Percentiles rank a stretch among this genome's conserved stretches.
Evolutionary conservation across 164 flowering plant species (phyloP).

Genomic region (Dillenia suffruticosa): DNA sequence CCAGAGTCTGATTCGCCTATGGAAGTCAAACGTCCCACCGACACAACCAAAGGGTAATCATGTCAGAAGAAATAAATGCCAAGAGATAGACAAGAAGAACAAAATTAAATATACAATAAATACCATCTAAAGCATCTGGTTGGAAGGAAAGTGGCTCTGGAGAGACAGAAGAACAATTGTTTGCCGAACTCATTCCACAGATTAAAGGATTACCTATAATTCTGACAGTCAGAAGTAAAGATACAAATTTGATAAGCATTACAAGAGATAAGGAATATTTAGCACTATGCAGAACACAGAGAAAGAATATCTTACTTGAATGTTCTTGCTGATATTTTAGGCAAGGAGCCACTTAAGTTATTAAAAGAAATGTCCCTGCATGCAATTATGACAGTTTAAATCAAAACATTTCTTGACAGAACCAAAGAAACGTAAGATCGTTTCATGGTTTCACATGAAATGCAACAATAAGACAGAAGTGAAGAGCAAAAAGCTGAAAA

Average conservation of each 20-base stretch:
- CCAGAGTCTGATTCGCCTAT: conserved; percentile 43
- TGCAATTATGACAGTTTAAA: conserved; percentile 5
- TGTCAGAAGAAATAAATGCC: not conserved
- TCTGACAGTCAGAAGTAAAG: conserved; percentile 29
- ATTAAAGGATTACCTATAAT: conserved; percentile 76
- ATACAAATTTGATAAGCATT: not conserved
- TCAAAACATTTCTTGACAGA: not conserved
- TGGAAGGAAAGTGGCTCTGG: conserved; percentile 76
- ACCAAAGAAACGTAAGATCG: not conserved
- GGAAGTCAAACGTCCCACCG: conserved; percentile 10
- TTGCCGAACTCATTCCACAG: conserved; percentile 53
- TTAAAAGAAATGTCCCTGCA: conserved; percentile 88
- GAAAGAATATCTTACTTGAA: conserved; percentile 52
- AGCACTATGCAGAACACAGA: too few species aligned
- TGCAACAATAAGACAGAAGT: conserved; percentile 1
- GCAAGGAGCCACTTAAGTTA: conserved; percentile 90
- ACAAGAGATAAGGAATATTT: not conserved
- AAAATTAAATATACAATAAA: not conserved
- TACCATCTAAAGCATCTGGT: conserved; percentile 64
- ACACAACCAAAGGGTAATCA: conserved; percentile 2
- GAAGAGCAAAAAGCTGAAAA: conserved; percentile 6
- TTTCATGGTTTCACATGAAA: not conserved
- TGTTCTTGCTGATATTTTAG: conserved; percentile 81
- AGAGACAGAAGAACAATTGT: conserved; percentile 67
- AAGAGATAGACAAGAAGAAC: not conserved